Base-by-base conservation (phyloP, 1,139 yeast genomes). In the Diutina pseudorugosa region DNA sequence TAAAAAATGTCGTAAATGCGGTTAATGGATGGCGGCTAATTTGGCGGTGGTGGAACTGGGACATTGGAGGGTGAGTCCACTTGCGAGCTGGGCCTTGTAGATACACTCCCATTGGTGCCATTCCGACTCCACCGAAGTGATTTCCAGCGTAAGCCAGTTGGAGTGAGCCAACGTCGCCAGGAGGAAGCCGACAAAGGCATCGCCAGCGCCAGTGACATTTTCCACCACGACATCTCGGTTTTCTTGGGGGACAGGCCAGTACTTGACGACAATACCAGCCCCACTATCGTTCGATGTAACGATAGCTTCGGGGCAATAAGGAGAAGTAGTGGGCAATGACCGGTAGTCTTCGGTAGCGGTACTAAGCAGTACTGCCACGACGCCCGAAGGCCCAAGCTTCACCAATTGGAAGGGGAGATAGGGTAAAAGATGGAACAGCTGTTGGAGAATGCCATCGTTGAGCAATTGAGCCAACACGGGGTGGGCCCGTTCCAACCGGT, bases 201-300 rank as follows among this genome's bases (percentile, higher is more conserved):
- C 94, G 3, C 89, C 89, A 0, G 90, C 85, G 1, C 94, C 89
- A 2, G 86, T 79, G 23, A 85, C 87, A 56, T 77, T 80, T 4
- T 64, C 63, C 4, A 80, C 71, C 0, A 60, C 55, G 9, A 69
- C 58, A 4, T 63, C 55, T 8, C 62, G 57, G 53, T 73, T 68
- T 49, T 66, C 69, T 12, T 54, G 41, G 0, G 84, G 83, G 4
- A 75, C 66, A 0, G 80, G 76, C 64, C 76, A 84, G 63, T 86
- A 83, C 59, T 85, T 87, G 12, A 88, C 68, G 16, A 79, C 68
- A 2, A 83, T 71, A 1, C 88, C 90, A 53, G 75, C 56, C 1
- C 20, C 23, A 27, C 41, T 52, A 5, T 62, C 62, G n/a, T 51
- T 51, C 2, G 66, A 61, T 1, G 59, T 53, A 16, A 62, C 40